phyloP scores from a whole-genome alignment of 768 basidiomycete species.

The Gelatoporia subvermispora region DNA sequence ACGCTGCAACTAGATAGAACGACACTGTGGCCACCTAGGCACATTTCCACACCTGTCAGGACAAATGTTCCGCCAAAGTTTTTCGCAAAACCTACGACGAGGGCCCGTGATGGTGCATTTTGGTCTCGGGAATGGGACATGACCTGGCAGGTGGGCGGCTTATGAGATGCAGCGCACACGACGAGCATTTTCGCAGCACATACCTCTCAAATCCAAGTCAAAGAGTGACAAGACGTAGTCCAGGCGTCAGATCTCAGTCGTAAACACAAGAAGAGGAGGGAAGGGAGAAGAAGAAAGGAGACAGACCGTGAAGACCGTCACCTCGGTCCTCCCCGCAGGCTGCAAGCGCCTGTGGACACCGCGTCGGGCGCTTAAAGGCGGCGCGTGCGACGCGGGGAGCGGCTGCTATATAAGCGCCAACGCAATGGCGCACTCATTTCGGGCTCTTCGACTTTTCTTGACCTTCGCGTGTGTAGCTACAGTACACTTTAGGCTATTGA shows the following conservation, averaged over 20 bases:
- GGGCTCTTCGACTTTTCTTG: no score
- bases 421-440: no score
- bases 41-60: background rate
- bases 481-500: no score
- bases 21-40: constrained; percentile 64
- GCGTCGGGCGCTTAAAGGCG: no score
- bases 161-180: background rate
- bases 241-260: background rate
- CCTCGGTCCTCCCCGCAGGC: constrained; percentile 1
- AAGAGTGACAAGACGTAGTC: background rate
- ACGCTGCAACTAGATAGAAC: constrained; percentile 87
- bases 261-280: no score
- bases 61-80: background rate
- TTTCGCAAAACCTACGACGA: constrained; percentile 36
- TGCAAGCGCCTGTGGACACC: no score
- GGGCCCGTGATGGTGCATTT: constrained; percentile 35
- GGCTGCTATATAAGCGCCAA: no score
- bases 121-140: constrained; percentile 18
- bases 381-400: no score
- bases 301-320: background rate
- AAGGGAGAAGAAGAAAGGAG: background rate
- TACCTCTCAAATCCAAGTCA: background rate
- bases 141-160: background rate
- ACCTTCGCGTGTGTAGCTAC: no score
- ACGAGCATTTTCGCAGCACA: background rate